phyloP scores from a whole-genome alignment of 169 alveolate genomes.

The Fabrea salina region DNA sequence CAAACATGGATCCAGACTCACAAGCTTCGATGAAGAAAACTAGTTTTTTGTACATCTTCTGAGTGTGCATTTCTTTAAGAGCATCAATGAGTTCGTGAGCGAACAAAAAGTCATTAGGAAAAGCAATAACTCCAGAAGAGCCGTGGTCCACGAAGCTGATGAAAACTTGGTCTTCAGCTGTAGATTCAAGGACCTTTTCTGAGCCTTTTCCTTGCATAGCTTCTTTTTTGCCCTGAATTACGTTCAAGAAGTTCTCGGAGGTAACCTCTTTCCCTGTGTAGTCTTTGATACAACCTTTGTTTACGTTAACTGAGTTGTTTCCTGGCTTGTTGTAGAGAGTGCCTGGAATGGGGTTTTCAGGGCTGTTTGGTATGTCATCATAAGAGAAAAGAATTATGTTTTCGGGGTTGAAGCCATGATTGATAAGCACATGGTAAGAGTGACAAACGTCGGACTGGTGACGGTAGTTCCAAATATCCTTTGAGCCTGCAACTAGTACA shows the following conservation, averaged over 20 bases:
- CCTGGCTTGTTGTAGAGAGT: slow-evolving; percentile 73
- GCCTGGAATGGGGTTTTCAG: slow-evolving; percentile 77
- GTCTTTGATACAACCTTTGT: slow-evolving; percentile 80
- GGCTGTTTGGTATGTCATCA: slow-evolving; percentile 76
- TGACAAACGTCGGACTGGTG: slow-evolving; percentile 87
- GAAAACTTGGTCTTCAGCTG: slow-evolving; percentile 66
- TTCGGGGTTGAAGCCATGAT: slow-evolving; percentile 67
- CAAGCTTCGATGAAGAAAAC: slow-evolving; percentile 81
- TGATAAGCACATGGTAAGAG: slow-evolving; percentile 67
- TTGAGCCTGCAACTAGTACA: slow-evolving; percentile 87
- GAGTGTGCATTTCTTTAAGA: slow-evolving; percentile 57
- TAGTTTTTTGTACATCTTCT: slow-evolving; percentile 60
- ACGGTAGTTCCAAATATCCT: slow-evolving; percentile 78
- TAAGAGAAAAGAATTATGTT: slow-evolving; percentile 75
- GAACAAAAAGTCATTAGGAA: slow-evolving; percentile 69
- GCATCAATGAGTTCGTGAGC: slow-evolving; percentile 58
- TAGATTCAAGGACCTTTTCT: slow-evolving; percentile 66
- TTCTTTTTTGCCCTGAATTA: slow-evolving; percentile 52
- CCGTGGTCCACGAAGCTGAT: slow-evolving; percentile 84
- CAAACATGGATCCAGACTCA: slow-evolving; percentile 82
- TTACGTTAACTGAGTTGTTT: slow-evolving; percentile 58
- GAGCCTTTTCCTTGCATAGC: slow-evolving; percentile 41
- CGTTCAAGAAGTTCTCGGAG: slow-evolving; percentile 68
- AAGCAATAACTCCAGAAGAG: slow-evolving; percentile 72
- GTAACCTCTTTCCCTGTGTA: slow-evolving; percentile 77